Base-by-base conservation (phyloP, 176 grass and related monocot species). In the Ampelocalamus luodianensis region DNA sequence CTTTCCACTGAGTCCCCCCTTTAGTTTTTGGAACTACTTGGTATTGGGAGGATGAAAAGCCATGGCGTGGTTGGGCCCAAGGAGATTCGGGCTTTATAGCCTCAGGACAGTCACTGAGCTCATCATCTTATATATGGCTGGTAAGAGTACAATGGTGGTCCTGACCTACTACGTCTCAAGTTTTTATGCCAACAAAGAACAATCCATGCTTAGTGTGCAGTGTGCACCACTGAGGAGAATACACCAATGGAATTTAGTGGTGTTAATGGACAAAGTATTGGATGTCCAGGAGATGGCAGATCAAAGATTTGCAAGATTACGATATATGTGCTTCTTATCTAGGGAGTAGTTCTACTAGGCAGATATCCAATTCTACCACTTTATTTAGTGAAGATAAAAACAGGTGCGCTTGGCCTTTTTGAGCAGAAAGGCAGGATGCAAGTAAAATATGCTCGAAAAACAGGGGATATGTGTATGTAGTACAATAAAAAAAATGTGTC, bases 1-100 rank as follows among this genome's bases (percentile, higher is more conserved):
- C 83, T 93, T 90, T 90, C 71, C 79, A 88, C 85, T 51, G 46
- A 83, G 79, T 5, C 39, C 11, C n/a, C n/a, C 65, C 71, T 82
- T 82, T 67, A 65, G 70, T 70, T 89, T 92, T 92, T 89, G 87
- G 87, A 92, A 72, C 91, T 87, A 89, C 87, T 59, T 74, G 84
- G 80, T 65, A 79, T 88, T 80, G 79, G 69, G 86, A 82, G 79
- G 69, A 89, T 83, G 53, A 48, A 83, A 83, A 86, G 83, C 69
- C 76, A 80, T 70, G 68, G 46, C 29, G 72, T 85, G 76, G 77
- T 44, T 88, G 90, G 82, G 83, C 82, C 86, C 83, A 89, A 86
- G 73, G 86, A 92, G 86, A 92, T 86, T 89, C 73, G 73, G 66
- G 79, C 68, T 89, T 89, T 83, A 65, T 82, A 76, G 71, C 51